Evolutionary conservation across 257 asterid genomes (phyloP).

Genomic region (Capsicum chinense): DNA sequence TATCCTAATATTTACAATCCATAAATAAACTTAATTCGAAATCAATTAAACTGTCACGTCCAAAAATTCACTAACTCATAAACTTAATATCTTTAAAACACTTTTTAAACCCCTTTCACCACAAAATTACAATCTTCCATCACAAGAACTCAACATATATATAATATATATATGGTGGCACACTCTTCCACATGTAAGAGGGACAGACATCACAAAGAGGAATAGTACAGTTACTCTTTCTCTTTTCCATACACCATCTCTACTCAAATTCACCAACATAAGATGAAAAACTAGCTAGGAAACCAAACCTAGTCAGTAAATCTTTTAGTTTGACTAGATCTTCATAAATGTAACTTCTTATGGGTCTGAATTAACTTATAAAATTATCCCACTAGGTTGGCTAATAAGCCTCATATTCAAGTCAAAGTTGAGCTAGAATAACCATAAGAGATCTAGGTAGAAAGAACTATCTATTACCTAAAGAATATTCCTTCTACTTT

Average conservation of each 20-base stretch:
- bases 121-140: background rate
- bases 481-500: slow-evolving; percentile 13
- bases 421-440: slow-evolving; percentile 24
- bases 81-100: background rate
- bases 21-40: too few relatives aligned
- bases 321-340: slow-evolving; percentile 15
- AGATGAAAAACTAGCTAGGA: background rate
- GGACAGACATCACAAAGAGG: background rate
- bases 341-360: slow-evolving; percentile 20
- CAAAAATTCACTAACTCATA: background rate
- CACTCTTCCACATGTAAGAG: slow-evolving; percentile 43
- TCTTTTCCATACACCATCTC: slow-evolving; percentile 28
- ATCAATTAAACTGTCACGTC: background rate
- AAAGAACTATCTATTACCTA: slow-evolving; percentile 26
- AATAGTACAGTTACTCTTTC: slow-evolving; percentile 25
- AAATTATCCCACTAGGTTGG: background rate
- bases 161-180: background rate
- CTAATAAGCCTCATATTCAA: slow-evolving; percentile 20
- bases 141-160: too few relatives aligned
- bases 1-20: too few relatives aligned
- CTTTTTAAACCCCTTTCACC: background rate
- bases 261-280: slow-evolving; percentile 26
- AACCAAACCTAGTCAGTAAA: background rate
- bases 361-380: background rate
- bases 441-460: slow-evolving; percentile 13